Base-by-base conservation (phyloP, 2,329 filamentous ascomycete species). In the Dryadomyces quercus-mongolicae region DNA sequence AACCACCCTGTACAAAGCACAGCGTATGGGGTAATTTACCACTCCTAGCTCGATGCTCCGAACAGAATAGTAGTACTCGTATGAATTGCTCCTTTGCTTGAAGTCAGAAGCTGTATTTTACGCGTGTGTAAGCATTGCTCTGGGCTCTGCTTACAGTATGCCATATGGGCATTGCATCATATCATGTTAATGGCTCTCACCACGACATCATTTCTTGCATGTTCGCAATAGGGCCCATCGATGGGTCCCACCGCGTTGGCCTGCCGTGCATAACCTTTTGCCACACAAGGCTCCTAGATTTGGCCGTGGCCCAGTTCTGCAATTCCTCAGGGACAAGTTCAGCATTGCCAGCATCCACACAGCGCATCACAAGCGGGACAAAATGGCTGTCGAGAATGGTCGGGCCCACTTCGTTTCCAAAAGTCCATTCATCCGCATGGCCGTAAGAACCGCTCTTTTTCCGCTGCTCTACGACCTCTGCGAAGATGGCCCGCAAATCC, bases 311-410 rank as follows among this genome's bases (percentile, higher is more conserved):
- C 43, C 44, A 52, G 3, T 21, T 13, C 34, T 52, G 51, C 43
- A 52, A 25, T 6, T 47, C 44, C 12, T 46, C 1, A 1, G 51
- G 51, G 5, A 52, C 51, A n/a, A 52, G 51, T 10, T 40, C 43
- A 3, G 16, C 31, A 25, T 25, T 47, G 18, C 31, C 43, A 1
- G 15, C n/a, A 5, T 52, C 51, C 9, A 52, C 31, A 13, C 43
- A 47, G 25, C 51, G 51, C n/a, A 47, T 3, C 10, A 52, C 20
- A 15, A 52, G 31, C 18, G 51, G 51, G 15, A 47, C 7, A 3
- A 47, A 18, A 13, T 52, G 51, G 51, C 43, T 47, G 44, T 52
- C 51, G 10, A 52, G 51, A 8, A 47, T 20, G 25, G 51, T 52
- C 16, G 51, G 51, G 10, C 51, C 51, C 5, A 47, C 44, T 10